A percentile compares a stretch with the other conserved stretches of the same genome.
Evolutionary conservation across 495 filamentous ascomycete species (phyloP).

Genomic region (Aspergillus baeticus): DNA sequence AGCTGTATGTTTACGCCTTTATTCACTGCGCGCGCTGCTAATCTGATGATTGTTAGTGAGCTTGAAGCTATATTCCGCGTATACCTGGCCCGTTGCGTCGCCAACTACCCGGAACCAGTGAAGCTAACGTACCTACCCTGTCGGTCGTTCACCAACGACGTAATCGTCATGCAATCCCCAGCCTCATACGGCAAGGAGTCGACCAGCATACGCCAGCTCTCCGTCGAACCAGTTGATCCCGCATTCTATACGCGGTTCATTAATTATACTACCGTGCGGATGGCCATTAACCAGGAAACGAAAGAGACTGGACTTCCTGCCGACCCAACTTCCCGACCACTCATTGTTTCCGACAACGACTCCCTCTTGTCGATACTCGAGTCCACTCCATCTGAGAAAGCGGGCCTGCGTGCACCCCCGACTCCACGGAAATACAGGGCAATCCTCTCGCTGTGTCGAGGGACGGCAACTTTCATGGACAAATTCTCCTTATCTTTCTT

Average conservation of each 20-base stretch:
- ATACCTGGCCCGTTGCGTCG: constrained; percentile 12
- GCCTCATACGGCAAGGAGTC: background rate
- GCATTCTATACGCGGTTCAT: constrained; percentile 11
- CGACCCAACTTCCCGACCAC: constrained; percentile 4
- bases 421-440: background rate
- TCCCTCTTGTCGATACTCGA: constrained; percentile 31
- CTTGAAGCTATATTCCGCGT: constrained; percentile 15
- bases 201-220: background rate
- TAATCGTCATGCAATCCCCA: constrained; percentile 9
- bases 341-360: constrained; percentile 8
- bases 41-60: background rate
- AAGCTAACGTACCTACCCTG: constrained; percentile 15
- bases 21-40: background rate
- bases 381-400: background rate
- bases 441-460: background rate
- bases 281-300: background rate
- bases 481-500: background rate
- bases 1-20: constrained; percentile 2
- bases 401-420: background rate
- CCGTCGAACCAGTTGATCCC: constrained; percentile 11
- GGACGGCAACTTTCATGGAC: background rate
- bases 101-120: background rate
- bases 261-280: background rate
- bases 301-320: background rate
- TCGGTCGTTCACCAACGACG: constrained; percentile 9